Conservation (phyloP, 2,329 filamentous ascomycete species). For the Chaetoscypha palmicola region DNA sequence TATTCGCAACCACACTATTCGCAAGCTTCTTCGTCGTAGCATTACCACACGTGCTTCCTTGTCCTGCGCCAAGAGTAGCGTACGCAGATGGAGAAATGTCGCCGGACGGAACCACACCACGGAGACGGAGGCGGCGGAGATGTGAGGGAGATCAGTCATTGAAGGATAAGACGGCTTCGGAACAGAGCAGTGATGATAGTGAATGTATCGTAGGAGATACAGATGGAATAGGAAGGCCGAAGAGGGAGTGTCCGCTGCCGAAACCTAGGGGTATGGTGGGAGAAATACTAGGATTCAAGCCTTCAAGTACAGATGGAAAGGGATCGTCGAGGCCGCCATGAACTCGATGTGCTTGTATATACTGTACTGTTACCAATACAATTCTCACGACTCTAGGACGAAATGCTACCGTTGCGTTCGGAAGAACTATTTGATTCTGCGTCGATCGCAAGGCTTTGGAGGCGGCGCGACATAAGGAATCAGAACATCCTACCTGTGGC, state of each 20-base stretch:
- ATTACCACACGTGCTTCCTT: constrained; percentile 83
- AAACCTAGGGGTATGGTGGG: constrained; percentile 78
- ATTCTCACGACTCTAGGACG: too few species aligned
- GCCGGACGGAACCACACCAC: constrained; percentile 26
- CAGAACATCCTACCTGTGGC: too few species aligned
- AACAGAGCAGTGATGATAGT: constrained; percentile 16
- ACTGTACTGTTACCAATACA: too few species aligned
- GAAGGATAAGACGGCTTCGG: constrained; percentile 18
- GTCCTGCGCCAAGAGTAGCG: constrained; percentile 70
- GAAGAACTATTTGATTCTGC: too few species aligned
- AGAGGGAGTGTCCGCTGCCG: constrained; percentile 82
- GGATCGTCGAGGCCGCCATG: constrained; percentile 23
- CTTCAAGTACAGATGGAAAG: constrained; percentile 20
- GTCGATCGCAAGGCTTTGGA: too few species aligned
- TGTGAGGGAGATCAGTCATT: constrained; percentile 29
- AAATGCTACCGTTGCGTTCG: too few species aligned
- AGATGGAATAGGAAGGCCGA: constrained; percentile 38
- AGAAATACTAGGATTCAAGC: constrained; percentile 47
- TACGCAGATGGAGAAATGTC: constrained; percentile 56
- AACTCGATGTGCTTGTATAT: too few species aligned
- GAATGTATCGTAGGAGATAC: constrained; percentile 38
- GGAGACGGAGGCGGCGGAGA: constrained; percentile 37
- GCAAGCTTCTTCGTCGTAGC: constrained; percentile 89
- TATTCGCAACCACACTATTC: constrained; percentile 88
- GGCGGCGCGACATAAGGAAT: too few species aligned